A percentile compares a stretch with the other conserved stretches of the same genome.
Evolutionary conservation across 371 early-diverging fungal genomes (phyloP).

Genomic region (Saksenaea oblongispora): DNA sequence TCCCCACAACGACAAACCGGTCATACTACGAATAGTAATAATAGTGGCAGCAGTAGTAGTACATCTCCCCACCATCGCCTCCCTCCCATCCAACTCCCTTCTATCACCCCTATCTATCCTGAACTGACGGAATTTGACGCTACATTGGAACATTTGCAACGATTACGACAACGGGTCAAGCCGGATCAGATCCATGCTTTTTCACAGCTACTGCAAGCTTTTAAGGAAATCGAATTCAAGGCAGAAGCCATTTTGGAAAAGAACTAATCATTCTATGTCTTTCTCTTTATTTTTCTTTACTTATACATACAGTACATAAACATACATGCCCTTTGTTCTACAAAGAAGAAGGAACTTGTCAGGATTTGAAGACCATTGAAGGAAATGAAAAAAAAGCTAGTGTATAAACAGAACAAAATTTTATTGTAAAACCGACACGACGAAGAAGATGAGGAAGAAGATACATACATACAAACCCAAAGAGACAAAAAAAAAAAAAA

Average conservation of each 20-base stretch:
- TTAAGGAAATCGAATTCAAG: constrained; percentile 25
- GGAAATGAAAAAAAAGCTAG: too few relatives aligned
- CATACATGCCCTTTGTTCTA: not conserved
- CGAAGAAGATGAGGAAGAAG: not conserved
- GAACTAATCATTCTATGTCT: not conserved
- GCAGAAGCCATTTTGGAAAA: constrained; percentile 18
- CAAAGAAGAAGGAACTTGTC: too few relatives aligned
- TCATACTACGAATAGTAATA: constrained; percentile 25
- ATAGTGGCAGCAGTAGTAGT: not conserved
- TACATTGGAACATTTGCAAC: constrained; percentile 21
- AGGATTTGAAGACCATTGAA: too few relatives aligned
- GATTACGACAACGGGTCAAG: constrained; percentile 25
- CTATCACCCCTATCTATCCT: constrained; percentile 11
- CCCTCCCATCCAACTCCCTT: not conserved
- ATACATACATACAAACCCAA: not conserved
- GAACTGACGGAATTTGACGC: constrained; percentile 27
- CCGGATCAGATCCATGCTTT: constrained; percentile 20
- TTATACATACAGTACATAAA: constrained; percentile 1
- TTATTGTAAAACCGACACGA: constrained; percentile 1
- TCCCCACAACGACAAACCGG: constrained; percentile 16
- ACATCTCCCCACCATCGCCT: constrained; percentile 2
- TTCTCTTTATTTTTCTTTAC: not conserved
- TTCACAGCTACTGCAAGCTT: constrained; percentile 14
- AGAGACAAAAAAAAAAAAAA: not conserved
- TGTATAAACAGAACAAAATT: not conserved